A percentile compares a stretch with the other conserved stretches of the same genome.
These are phyloP conservation scores for Sporothrix schenckii DNA, from an alignment of 2,329 filamentous ascomycete genomes.

Conservation along the genomic window DNA sequence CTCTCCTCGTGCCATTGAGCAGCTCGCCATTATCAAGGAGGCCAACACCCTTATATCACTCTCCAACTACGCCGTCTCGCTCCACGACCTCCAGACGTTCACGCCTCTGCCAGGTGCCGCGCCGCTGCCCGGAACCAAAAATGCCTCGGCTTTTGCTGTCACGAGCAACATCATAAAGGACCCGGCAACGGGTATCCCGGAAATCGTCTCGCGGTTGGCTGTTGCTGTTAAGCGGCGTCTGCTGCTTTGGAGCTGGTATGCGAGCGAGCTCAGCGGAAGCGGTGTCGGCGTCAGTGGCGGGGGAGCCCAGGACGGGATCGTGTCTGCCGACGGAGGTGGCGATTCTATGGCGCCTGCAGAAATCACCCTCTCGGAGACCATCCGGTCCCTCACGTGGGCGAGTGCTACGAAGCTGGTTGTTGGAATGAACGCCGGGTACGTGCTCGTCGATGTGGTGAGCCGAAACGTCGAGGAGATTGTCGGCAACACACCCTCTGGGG, in stretches of 20 bases:
- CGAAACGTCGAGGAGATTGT: slow-evolving; percentile 75
- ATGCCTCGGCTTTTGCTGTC: slow-evolving; percentile 86
- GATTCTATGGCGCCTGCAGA: slow-evolving; percentile 66
- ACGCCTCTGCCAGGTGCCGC: slow-evolving; percentile 69
- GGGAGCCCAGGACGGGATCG: background rate
- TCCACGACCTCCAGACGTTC: slow-evolving; percentile 87
- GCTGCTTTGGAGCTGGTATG: slow-evolving; percentile 92
- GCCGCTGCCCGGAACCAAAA: slow-evolving; percentile 75
- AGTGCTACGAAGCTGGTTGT: slow-evolving; percentile 83
- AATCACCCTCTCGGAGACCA: slow-evolving; percentile 76
- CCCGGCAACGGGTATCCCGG: slow-evolving; percentile 79
- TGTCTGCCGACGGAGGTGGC: background rate
- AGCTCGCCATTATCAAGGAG: slow-evolving; percentile 94
- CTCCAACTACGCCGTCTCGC: slow-evolving; percentile 84
- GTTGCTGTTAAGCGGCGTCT: slow-evolving; percentile 92
- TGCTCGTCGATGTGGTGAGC: slow-evolving; percentile 81
- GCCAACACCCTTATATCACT: slow-evolving; percentile 88
- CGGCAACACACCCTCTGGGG: slow-evolving; percentile 56
- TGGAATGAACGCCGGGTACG: slow-evolving; percentile 88
- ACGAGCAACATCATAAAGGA: slow-evolving; percentile 97
- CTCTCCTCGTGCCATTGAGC: slow-evolving; percentile 84
- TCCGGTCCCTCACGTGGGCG: slow-evolving; percentile 90
- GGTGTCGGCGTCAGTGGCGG: background rate
- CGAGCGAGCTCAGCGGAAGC: slow-evolving; percentile 72
- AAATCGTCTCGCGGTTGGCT: slow-evolving; percentile 87